Conservation (phyloP, 805 yeast species). For the Pichia heedii region DNA sequence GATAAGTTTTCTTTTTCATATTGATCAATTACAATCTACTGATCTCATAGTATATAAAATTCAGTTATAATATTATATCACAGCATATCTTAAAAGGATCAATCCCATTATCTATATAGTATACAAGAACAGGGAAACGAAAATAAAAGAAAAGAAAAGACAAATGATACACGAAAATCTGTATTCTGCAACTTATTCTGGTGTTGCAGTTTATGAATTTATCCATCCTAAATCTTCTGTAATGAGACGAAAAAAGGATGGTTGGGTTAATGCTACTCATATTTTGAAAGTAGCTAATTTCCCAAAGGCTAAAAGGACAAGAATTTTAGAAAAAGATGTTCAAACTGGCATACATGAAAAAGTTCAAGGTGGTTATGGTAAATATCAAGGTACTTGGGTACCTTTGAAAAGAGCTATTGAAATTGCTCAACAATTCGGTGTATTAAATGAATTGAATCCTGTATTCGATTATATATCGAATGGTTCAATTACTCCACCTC, state of each 20-base stretch:
- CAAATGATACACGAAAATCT: constrained; percentile 21
- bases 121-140: no score
- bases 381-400: constrained; percentile 96
- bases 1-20: no score
- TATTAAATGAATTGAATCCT: constrained; percentile 51
- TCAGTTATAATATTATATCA: no score
- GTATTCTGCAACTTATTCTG: constrained; percentile 70
- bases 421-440: constrained; percentile 59
- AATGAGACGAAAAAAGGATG: constrained; percentile 69
- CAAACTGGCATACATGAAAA: constrained; percentile 85
- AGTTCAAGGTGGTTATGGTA: constrained; percentile 95
- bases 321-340: constrained; percentile 88
- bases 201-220: constrained; percentile 79
- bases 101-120: no score
- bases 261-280: constrained; percentile 93
- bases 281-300: constrained; percentile 87
- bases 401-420: constrained; percentile 69
- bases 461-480: constrained; percentile 52
- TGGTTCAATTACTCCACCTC: constrained; percentile 46
- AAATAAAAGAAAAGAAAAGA: no score
- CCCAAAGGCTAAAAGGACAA: constrained; percentile 89
- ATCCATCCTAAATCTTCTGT: constrained; percentile 59
- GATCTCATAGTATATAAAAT: no score
- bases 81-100: no score
- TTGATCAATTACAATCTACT: no score